Percentiles rank a stretch among this genome's conserved stretches.
Conservation (phyloP, 2,329 filamentous ascomycete genomes). For the Aspergillus quadrilineatus region DNA sequence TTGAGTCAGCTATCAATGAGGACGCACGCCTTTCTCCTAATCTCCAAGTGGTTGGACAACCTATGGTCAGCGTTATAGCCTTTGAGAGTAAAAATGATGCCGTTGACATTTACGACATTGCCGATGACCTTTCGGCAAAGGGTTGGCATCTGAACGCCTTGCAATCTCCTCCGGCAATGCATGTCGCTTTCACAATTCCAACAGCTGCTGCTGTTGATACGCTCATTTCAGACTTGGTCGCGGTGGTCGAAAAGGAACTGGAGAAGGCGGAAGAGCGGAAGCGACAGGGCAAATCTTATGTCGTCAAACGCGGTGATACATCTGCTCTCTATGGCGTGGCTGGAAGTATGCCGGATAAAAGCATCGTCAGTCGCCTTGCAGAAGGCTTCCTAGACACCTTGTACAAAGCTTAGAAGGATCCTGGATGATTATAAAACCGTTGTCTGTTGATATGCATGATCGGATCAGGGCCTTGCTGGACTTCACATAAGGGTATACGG, state of each 20-base stretch:
- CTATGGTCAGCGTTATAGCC: conserved; percentile 85
- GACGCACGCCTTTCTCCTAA: conserved; percentile 69
- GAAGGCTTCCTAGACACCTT: conserved; percentile 88
- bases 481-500: conserved; percentile 12
- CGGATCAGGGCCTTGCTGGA: background rate
- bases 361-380: conserved; percentile 85
- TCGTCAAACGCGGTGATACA: conserved; percentile 63
- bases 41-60: conserved; percentile 77
- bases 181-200: conserved; percentile 88
- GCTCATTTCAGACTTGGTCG: conserved; percentile 68
- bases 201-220: conserved; percentile 78
- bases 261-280: conserved; percentile 75
- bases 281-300: conserved; percentile 56
- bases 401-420: conserved; percentile 69
- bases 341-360: conserved; percentile 92
- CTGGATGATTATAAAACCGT: background rate
- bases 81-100: conserved; percentile 69
- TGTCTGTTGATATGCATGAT: conserved; percentile 17
- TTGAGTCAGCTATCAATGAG: conserved; percentile 70
- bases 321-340: conserved; percentile 93
- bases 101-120: conserved; percentile 92
- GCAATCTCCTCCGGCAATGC: conserved; percentile 86
- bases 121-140: conserved; percentile 77
- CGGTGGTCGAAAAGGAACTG: conserved; percentile 64
- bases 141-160: conserved; percentile 97